These are phyloP conservation scores for Saccharomycopsis javanensis DNA, from an alignment of 805 yeast genomes.

Conservation along the genomic window DNA sequence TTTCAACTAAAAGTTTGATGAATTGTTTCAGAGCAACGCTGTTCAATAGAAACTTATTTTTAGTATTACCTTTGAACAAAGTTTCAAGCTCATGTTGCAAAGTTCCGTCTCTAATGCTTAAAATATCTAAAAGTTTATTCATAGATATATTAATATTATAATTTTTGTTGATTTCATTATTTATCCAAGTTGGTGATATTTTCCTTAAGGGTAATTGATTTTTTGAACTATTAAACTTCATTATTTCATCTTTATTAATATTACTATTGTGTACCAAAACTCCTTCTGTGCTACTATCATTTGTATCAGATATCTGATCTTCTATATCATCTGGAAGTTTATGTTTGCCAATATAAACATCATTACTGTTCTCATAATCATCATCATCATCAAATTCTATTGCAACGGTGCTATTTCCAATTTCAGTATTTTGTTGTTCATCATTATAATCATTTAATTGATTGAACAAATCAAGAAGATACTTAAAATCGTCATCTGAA, in stretches of 20 bases:
- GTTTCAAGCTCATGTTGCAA: slow-evolving; percentile 3
- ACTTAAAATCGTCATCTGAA: not conserved
- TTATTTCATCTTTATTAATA: slow-evolving; percentile 21
- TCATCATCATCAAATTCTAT: slow-evolving; percentile 34
- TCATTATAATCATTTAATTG: slow-evolving; percentile 41
- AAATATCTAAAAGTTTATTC: not conserved
- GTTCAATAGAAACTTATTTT: not conserved
- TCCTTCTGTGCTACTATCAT: slow-evolving; percentile 4
- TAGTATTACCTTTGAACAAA: not conserved
- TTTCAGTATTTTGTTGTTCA: slow-evolving; percentile 19
- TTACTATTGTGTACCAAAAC: slow-evolving; percentile 26
- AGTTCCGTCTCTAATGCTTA: slow-evolving; percentile 23
- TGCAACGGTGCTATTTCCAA: slow-evolving; percentile 23
- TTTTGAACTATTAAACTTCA: slow-evolving; percentile 10
- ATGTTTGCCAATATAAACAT: slow-evolving; percentile 26
- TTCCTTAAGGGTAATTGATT: slow-evolving; percentile 29
- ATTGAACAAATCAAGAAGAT: slow-evolving; percentile 35
- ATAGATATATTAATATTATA: slow-evolving; percentile 4
- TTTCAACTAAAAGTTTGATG: slow-evolving; percentile 27
- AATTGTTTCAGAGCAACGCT: not conserved
- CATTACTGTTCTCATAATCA: slow-evolving; percentile 27
- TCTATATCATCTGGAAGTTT: slow-evolving; percentile 22
- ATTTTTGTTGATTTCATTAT: slow-evolving; percentile 35
- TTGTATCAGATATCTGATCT: not conserved
- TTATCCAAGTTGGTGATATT: slow-evolving; percentile 45